Base-by-base conservation (phyloP, 192 early-diverging fungal genomes). In the Paraglomus brasilianum region DNA sequence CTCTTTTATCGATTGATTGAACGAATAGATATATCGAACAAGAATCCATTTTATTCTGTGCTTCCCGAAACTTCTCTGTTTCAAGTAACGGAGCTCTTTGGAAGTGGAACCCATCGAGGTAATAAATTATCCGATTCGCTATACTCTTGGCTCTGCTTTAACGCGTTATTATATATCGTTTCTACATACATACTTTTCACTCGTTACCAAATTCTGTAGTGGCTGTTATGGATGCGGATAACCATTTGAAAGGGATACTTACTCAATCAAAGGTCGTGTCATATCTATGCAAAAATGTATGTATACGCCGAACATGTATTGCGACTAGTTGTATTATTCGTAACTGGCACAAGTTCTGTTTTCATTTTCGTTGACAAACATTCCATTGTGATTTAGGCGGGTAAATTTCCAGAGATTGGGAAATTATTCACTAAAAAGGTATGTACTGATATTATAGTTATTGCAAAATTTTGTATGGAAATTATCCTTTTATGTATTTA, bases 31-130 rank as follows among this genome's bases (percentile, higher is more conserved):
- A 64, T 93, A 45, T 95, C 93, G 5, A 82, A 86, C 30, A 84
- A 86, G 59, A 91, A 95, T 65, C 91, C 93, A 21, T 95, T 93
- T 70, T 93, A 91, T 72, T 87, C 87, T 17, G 88, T 93, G 11
- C 56, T 90, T 50, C 82, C 84, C n/a, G 90, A 92, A 65, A 87
- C 93, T 21, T 88, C 86, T 0, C 68, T 95, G 2, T 74, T 86
- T 8, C 87, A 89, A 46, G 81, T 90, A 19, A 87, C 88, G 2
- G 84, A 84, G 44, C 83, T 91, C 36, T 91, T 95, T 73, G 86
- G 86, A 5, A 81, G 81, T 66, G 88, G 90, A 30, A 87, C 87
- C 21, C 93, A 95, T 70, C 84, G 93, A 67, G 81, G 84, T 86
- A 78, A 65, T 43, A 40, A 15, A 24, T 17, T 30, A 30, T 40